These are phyloP conservation scores for Willaertia magna DNA, from an alignment of 208 protist species.

Conservation along the genomic window DNA sequence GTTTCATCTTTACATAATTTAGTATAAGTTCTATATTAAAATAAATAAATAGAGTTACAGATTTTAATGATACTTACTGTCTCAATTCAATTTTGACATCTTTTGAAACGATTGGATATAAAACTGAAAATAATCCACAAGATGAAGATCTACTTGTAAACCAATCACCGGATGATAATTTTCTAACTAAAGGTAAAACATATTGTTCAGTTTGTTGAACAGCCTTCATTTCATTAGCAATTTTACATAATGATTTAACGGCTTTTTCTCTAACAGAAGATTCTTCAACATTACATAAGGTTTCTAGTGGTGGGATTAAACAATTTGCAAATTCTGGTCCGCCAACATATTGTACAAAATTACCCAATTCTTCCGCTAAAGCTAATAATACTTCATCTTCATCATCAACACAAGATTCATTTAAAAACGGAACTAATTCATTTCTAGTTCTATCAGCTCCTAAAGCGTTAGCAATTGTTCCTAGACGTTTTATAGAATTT, in stretches of 20 bases:
- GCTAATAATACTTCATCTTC: constrained; percentile 96
- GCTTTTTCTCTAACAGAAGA: constrained; percentile 89
- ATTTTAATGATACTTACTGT: neutral
- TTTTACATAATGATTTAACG: constrained; percentile 53
- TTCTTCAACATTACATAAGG: constrained; percentile 88
- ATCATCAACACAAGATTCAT: constrained; percentile 84
- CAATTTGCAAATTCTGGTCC: constrained; percentile 66
- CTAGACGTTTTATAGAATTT: constrained; percentile 86
- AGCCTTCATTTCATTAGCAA: constrained; percentile 50
- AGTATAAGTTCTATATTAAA: constrained; percentile 61
- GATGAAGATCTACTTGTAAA: constrained; percentile 85
- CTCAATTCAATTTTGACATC: constrained; percentile 43
- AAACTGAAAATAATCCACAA: constrained; percentile 69
- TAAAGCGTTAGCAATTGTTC: constrained; percentile 87
- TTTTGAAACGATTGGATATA: constrained; percentile 54
- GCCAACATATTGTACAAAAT: constrained; percentile 88
- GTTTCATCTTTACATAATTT: constrained; percentile 86
- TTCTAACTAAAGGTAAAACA: constrained; percentile 66
- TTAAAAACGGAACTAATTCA: constrained; percentile 91
- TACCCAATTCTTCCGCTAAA: constrained; percentile 87
- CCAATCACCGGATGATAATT: constrained; percentile 71
- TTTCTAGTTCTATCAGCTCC: constrained; percentile 81
- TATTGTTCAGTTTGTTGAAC: constrained; percentile 48
- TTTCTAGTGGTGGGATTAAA: constrained; percentile 82
- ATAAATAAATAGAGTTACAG: constrained; percentile 13